phyloP scores from a whole-genome alignment of 2,329 filamentous ascomycete genomes.

The Colletotrichum salicis region DNA sequence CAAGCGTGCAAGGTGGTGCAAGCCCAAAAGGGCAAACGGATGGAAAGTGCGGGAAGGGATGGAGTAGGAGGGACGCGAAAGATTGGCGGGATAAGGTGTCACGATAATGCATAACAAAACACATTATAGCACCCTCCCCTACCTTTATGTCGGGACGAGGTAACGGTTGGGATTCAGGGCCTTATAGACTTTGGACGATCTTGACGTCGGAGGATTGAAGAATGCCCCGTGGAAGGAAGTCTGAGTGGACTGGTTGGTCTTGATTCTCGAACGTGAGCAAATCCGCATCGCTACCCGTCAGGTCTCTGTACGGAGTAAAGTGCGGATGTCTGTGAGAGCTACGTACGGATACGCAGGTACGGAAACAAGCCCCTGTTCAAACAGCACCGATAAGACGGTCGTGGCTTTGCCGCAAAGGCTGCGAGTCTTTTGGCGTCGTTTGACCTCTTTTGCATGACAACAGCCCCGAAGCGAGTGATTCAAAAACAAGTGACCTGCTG shows the following conservation, averaged over 20 bases:
- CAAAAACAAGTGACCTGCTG: background rate
- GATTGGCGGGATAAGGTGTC: slow-evolving; percentile 27
- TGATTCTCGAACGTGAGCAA: background rate
- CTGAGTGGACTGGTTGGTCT: background rate
- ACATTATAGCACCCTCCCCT: slow-evolving; percentile 3
- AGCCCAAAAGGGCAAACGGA: slow-evolving; percentile 1
- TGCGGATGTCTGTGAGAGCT: background rate
- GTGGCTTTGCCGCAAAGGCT: slow-evolving; percentile 26
- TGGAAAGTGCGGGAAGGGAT: slow-evolving; percentile 27
- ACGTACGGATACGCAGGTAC: background rate
- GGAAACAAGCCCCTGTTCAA: slow-evolving; percentile 30
- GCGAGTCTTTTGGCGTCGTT: slow-evolving; percentile 7
- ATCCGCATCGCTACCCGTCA: background rate
- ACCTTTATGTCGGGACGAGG: slow-evolving; percentile 21
- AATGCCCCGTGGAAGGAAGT: background rate
- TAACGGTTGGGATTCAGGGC: slow-evolving; percentile 20
- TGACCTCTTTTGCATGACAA: slow-evolving; percentile 23
- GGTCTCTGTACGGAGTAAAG: too few species aligned
- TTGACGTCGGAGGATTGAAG: background rate
- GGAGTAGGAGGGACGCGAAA: slow-evolving; percentile 14
- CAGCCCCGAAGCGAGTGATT: slow-evolving; percentile 3
- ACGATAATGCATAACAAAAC: background rate
- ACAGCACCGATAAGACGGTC: slow-evolving; percentile 15
- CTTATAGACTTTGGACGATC: slow-evolving; percentile 1
- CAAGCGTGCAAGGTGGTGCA: background rate